These are phyloP conservation scores for Glycyrrhiza uralensis DNA, from an alignment of 306 rosid genomes.

Conservation along the genomic window DNA sequence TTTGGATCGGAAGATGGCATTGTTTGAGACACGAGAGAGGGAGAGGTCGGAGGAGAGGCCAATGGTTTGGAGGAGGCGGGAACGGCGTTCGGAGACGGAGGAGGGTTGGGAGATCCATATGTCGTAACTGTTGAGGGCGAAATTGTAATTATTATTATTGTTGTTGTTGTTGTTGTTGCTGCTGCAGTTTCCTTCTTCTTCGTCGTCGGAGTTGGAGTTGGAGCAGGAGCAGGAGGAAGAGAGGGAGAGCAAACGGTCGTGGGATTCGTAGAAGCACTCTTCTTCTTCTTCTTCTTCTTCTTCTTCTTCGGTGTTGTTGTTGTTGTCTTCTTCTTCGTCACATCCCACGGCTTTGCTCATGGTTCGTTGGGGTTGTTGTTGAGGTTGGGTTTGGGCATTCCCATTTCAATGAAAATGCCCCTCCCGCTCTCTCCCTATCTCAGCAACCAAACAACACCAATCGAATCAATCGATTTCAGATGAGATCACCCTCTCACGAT, in stretches of 20 bases:
- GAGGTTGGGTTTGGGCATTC: conserved; percentile 56
- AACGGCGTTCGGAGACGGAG: conserved; percentile 87
- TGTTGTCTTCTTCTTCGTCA: conserved; percentile 50
- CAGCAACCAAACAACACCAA: too few species aligned
- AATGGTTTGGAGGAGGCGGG: conserved; percentile 62
- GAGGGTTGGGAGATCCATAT: conserved; percentile 94
- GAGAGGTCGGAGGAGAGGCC: conserved; percentile 71
- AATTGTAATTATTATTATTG: conserved; percentile 21
- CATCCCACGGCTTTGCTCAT: conserved; percentile 59
- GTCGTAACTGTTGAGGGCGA: conserved; percentile 55
- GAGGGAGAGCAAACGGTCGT: conserved; percentile 80
- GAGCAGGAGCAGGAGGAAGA: conserved; percentile 88
- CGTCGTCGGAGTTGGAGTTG: conserved; percentile 62
- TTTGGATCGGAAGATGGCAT: conserved; percentile 51
- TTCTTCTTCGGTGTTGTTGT: too few species aligned
- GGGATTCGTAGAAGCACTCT: conserved; percentile 84
- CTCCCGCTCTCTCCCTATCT: too few species aligned
- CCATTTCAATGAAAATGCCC: conserved; percentile 71
- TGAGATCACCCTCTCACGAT: too few species aligned
- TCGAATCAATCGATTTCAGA: too few species aligned
- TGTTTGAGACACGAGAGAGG: conserved; percentile 35
- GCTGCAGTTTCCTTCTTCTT: not conserved
- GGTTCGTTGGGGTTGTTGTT: conserved; percentile 26
- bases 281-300: conserved; percentile 52
- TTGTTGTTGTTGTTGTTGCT: not conserved